These are phyloP conservation scores for Chytridiales sp. DNA, from an alignment of 371 early-diverging fungal species.

Conservation along the genomic window DNA sequence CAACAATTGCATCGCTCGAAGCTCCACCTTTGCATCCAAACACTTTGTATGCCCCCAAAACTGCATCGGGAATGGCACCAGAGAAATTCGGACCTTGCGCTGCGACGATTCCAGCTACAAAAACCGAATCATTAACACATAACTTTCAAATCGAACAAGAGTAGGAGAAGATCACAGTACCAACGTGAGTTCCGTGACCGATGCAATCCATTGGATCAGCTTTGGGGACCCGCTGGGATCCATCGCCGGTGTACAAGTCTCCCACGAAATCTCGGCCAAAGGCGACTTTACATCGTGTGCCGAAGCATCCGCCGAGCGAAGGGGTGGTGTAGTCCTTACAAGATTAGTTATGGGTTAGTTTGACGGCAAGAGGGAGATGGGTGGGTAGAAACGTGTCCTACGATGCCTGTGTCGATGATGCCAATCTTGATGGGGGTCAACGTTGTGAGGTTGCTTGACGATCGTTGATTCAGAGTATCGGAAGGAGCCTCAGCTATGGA, in stretches of 20 bases:
- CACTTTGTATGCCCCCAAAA: slow-evolving; percentile 33
- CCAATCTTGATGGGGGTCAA: too few species aligned
- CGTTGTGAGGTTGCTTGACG: too few species aligned
- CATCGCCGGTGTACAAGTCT: slow-evolving; percentile 24
- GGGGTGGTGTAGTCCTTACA: slow-evolving; percentile 72
- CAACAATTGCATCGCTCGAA: slow-evolving; percentile 62
- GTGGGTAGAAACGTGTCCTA: too few species aligned
- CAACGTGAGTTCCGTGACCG: slow-evolving; percentile 61
- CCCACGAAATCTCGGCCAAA: slow-evolving; percentile 59
- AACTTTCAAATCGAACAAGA: too few species aligned
- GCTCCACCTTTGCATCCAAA: slow-evolving; percentile 68
- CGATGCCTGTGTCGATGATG: too few species aligned
- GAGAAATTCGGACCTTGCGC: slow-evolving; percentile 36
- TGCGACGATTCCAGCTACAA: slow-evolving; percentile 58
- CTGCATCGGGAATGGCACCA: slow-evolving; percentile 25
- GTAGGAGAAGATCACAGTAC: too few species aligned
- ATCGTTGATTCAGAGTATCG: too few species aligned
- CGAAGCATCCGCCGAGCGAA: slow-evolving; percentile 67
- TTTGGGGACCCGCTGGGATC: too few species aligned
- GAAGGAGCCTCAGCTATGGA: too few species aligned
- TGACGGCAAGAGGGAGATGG: too few species aligned
- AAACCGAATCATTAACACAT: too few species aligned
- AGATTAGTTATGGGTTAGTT: too few species aligned
- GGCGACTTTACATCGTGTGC: slow-evolving; percentile 57
- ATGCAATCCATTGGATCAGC: slow-evolving; percentile 51